These are phyloP conservation scores for Trypanosoma caninum DNA, from an alignment of 208 protist species.

Conservation along the genomic window DNA sequence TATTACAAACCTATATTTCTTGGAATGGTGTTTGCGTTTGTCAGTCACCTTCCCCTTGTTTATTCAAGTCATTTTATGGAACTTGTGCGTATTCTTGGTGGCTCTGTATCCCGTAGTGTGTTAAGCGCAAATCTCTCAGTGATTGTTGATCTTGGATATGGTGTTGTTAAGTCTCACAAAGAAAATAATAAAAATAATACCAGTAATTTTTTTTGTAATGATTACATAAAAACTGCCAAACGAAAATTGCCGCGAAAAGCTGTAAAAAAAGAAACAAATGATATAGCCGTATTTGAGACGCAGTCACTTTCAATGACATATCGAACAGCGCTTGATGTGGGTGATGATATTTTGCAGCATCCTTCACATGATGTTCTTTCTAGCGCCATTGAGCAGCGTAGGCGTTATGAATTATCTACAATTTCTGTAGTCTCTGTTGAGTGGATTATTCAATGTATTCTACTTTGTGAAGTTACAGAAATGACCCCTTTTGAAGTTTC, in stretches of 20 bases:
- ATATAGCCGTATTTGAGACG: neutral
- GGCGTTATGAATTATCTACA: neutral
- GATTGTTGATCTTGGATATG: conserved; percentile 41
- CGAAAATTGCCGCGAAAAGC: neutral
- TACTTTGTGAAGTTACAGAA: conserved; percentile 32
- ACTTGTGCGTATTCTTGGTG: conserved; percentile 62
- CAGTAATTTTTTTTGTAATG: too few relatives aligned
- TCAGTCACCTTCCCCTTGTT: conserved; percentile 15
- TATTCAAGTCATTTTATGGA: conserved; percentile 41
- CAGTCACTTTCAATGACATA: conserved; percentile 37
- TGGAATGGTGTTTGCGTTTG: conserved; percentile 39
- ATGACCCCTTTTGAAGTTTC: conserved; percentile 31
- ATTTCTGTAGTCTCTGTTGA: conserved; percentile 42
- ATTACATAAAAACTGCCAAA: conserved; percentile 4
- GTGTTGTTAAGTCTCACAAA: neutral
- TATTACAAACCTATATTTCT: conserved; percentile 58
- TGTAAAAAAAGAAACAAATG: neutral
- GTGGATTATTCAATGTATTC: conserved; percentile 64
- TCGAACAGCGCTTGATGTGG: conserved; percentile 24
- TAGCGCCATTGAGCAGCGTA: neutral
- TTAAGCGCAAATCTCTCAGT: conserved; percentile 38
- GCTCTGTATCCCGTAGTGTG: conserved; percentile 45
- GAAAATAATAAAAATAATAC: neutral
- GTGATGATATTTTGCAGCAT: conserved; percentile 20
- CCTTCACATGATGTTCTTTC: neutral